Base-by-base conservation (phyloP, 371 early-diverging fungal species). In the Paramicrosporidium saccamoebae region DNA sequence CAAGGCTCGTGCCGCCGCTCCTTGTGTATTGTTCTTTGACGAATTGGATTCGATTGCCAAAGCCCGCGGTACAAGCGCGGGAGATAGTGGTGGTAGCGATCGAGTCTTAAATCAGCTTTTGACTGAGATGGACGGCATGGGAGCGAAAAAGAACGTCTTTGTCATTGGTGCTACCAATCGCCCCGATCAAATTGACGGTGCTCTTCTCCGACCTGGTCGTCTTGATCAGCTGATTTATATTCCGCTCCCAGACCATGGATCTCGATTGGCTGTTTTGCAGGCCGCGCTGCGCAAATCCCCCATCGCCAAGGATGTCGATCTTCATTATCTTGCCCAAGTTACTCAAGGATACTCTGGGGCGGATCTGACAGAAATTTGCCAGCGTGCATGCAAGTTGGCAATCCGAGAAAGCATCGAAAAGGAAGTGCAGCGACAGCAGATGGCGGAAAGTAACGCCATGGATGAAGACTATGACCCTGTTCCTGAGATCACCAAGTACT, bases 51-150 rank as follows among this genome's bases (percentile, higher is more conserved):
- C 92, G 10, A 71, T 97, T 39, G 98, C 96, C 34, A 92, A 81
- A 58, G 67, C 90, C 9, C 78, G 99, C 46, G 84, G 88, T 24
- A 45, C 52, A 19, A 41, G 35, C 7, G 23, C 37, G 7, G 79
- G 78, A 17, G 88, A 92, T 48, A 75, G 64, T 23, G 88, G 92
- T 14, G 92, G 84, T 33, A 94, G 95, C 23, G 95, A 94, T 36
- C 82, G 96, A 46, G 94, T 97, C 12, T 61, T 99, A 19, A 99
- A 98, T 56, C 96, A 95, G 54, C 68, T 99, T 30, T 55, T 99
- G 34, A 92, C 94, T 12, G 99, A 97, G 53, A 95, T 99, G 97
- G 99, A 98, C 41, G 98, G 99, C 41, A 95, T 98, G 94, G 88
- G 86, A 38, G 81, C 81, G 30, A 94, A 92, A 58, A 86, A 95